Base-by-base conservation (phyloP, 164 flowering plant species). In the Buxus sempervirens region DNA sequence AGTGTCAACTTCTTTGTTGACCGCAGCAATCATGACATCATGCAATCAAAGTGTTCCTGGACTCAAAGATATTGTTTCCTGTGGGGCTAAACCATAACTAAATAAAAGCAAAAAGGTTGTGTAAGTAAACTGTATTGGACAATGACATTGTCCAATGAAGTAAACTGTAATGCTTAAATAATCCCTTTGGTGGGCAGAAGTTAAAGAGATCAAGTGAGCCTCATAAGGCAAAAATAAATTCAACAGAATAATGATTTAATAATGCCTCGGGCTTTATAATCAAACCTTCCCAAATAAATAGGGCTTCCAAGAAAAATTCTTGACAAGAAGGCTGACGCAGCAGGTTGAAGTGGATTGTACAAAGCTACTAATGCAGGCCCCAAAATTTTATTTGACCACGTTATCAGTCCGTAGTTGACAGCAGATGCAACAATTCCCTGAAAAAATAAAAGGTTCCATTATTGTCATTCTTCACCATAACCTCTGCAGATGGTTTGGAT, bases 381-480 rank as follows among this genome's bases (percentile, higher is more conserved):
- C 77, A 96, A 69, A 26, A 90, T 85, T 83, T 93, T 96, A 73
- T 93, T 96, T 59, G 87, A 86, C 99, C 99, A 96, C 58, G 98
- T 89, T 69, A 88, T 69, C 42, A 92, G 83, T 53, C 97, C 99
- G 82, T 92, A 90, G 64, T 88, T 90, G 28, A 92, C 66, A 45
- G 99, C 99, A 75, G 99, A 96, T 57, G 99, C 92, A 76, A 92
- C 72, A 71, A 82, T 73, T 69, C 99, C 99, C 99, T 96, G 87
- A 4, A 19, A 77, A 69, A 56, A 58, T 14, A 41, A 60, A 25
- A 42, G 19, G 28, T 14, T 67, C 12, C 4, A 9, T 23, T 20
- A 21, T 22, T 32, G 7, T 7, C 38, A 32, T 3, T 3, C 38
- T 32, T 32, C 38, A 32, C 38, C 5, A 32, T 4, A 4, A 45